Evolutionary conservation across 371 early-diverging fungal species (phyloP).

Genomic region (Zancudomyces culisetae): DNA sequence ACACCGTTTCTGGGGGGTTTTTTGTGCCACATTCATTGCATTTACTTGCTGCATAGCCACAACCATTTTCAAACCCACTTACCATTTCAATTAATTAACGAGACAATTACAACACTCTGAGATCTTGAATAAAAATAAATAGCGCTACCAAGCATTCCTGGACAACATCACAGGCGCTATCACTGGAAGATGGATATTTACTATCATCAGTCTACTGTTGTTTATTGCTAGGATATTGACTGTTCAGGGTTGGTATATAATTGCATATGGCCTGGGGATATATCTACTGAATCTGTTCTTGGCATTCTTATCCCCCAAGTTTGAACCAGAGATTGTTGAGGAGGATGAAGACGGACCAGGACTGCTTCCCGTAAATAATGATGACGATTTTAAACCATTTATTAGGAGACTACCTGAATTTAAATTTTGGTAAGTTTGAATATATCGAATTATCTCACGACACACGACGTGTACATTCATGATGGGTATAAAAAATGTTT

Average conservation of each 20-base stretch:
- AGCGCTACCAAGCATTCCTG: constrained; percentile 42
- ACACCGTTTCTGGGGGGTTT: too few relatives aligned
- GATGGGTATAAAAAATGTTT: too few relatives aligned
- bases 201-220: constrained; percentile 36
- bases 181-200: constrained; percentile 53
- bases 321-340: constrained; percentile 74
- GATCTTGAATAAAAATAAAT: too few relatives aligned
- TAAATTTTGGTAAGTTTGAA: constrained; percentile 94
- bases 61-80: too few relatives aligned
- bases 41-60: too few relatives aligned
- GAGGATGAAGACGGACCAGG: constrained; percentile 42
- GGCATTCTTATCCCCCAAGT: constrained; percentile 87
- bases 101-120: too few relatives aligned
- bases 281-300: constrained; percentile 87
- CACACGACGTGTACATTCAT: too few relatives aligned
- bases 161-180: constrained; percentile 61
- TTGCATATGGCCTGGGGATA: constrained; percentile 75
- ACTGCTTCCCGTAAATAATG: constrained; percentile 56
- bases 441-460: too few relatives aligned
- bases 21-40: too few relatives aligned
- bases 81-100: too few relatives aligned
- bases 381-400: constrained; percentile 97
- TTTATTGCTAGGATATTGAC: constrained; percentile 64
- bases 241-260: constrained; percentile 87
- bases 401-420: constrained; percentile 98